Evolutionary conservation across 2,329 filamentous ascomycete species (phyloP).

Genomic region (Colletotrichum sp.): DNA sequence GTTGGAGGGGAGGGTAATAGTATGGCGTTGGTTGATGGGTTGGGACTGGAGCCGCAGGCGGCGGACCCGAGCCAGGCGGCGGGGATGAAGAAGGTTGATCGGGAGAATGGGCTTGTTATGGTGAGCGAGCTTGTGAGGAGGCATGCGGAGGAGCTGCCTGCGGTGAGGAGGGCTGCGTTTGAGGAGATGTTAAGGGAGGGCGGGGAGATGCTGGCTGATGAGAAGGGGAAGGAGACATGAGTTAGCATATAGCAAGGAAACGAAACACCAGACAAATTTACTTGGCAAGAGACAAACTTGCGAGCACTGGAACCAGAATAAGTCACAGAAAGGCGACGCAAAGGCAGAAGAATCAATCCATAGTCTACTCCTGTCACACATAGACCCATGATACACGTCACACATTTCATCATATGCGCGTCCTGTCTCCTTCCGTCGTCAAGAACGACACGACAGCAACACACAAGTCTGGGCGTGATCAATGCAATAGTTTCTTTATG

Average conservation of each 20-base stretch:
- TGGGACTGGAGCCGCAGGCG: conserved; percentile 53
- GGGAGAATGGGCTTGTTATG: conserved; percentile 67
- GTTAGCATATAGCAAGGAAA: background rate
- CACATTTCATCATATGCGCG: conserved; percentile 7
- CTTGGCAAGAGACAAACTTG: background rate
- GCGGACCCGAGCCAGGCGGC: conserved; percentile 47
- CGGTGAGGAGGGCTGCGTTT: conserved; percentile 45
- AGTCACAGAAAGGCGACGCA: background rate
- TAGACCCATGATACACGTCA: conserved; percentile 19
- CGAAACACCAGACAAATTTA: background rate
- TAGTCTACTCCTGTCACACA: conserved; percentile 15
- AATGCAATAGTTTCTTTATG: conserved; percentile 24
- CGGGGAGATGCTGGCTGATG: conserved; percentile 44
- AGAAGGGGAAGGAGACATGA: conserved; percentile 25
- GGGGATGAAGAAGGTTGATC: conserved; percentile 56
- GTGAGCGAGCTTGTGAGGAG: conserved; percentile 59
- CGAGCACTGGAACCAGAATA: background rate
- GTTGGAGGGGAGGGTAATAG: background rate
- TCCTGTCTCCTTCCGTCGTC: background rate
- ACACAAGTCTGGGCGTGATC: conserved; percentile 5
- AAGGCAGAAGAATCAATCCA: conserved; percentile 5
- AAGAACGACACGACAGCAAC: background rate
- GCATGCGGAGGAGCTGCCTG: conserved; percentile 43
- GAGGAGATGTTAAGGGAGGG: conserved; percentile 56
- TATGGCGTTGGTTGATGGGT: conserved; percentile 32